These are phyloP conservation scores for Wickerhamiella brachini DNA, from an alignment of 805 yeast genomes.

Conservation along the genomic window DNA sequence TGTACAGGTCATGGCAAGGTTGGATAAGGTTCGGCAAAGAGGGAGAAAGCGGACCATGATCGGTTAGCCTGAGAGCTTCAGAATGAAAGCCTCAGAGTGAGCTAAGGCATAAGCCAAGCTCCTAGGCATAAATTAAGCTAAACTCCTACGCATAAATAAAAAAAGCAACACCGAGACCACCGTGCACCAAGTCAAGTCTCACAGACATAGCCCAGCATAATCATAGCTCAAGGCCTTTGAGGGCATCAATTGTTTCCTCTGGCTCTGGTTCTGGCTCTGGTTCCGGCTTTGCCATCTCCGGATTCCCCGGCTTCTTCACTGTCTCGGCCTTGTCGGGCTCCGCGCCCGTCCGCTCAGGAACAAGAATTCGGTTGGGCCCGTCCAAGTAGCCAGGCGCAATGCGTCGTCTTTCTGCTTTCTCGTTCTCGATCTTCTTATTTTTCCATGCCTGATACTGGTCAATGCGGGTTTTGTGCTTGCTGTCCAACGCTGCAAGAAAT, in stretches of 20 bases:
- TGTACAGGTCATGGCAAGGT: slow-evolving; percentile 44
- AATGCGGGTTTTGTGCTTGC: slow-evolving; percentile 19
- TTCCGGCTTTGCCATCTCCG: background rate
- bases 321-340: background rate
- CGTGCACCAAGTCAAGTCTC: too few species aligned
- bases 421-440: slow-evolving; percentile 12
- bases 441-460: slow-evolving; percentile 25
- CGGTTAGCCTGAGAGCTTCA: too few species aligned
- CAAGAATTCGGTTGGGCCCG: slow-evolving; percentile 16
- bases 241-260: background rate
- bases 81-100: too few species aligned
- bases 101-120: too few species aligned
- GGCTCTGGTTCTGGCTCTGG: background rate
- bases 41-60: slow-evolving; percentile 94
- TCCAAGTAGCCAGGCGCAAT: slow-evolving; percentile 34
- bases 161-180: too few species aligned
- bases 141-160: too few species aligned
- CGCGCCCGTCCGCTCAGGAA: slow-evolving; percentile 1
- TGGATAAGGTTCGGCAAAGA: slow-evolving; percentile 75
- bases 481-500: slow-evolving; percentile 19
- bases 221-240: background rate
- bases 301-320: too few species aligned
- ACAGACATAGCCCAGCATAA: too few species aligned
- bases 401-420: slow-evolving; percentile 18
- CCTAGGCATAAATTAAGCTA: too few species aligned